Base-by-base conservation (phyloP, 2,329 filamentous ascomycete genomes). In the Polytolypa hystricis region DNA sequence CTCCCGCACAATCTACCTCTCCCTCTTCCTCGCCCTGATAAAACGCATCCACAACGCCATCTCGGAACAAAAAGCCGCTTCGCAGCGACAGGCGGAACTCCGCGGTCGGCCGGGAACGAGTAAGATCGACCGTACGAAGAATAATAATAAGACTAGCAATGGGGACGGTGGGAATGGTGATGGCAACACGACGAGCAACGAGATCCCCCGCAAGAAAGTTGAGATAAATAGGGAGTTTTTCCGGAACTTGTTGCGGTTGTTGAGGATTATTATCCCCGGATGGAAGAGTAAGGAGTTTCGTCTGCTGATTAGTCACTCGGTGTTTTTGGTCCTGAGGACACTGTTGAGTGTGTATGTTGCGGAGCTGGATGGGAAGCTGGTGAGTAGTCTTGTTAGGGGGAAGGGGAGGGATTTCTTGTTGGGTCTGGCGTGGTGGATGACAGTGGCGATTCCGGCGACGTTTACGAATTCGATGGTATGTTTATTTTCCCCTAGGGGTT, bases 381-480 rank as follows among this genome's bases (percentile, higher is more conserved):
- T 98, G 41, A 94, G 91, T 63, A 87, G 78, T 45, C 66, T 98
- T 38, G 87, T 98, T 30, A 80, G 86, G 59, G 91, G 91, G 2
- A 91, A 81, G 47, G 91, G 89, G 11, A 84, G 77, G 58, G 86
- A 93, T 47, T 98, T 98, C 48, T 55, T 96, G 50, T 78, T 79
- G 48, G 79, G 85, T 0, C 78, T 98, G 49, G 74, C 93, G 4
- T 95, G 89, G 86, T 98, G 91, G 91, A 98, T 98, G 91, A 59
- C 89, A 38, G 91, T 98, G 47, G 89, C 91, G 17, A 73, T 98
- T 11, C 91, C 91, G 7, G 91, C 91, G 1, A 96, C 91, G 0
- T 95, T 96, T 57, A 98, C 91, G 27, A 98, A 98, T 61, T 95
- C 87, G 1, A 98, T 98, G 91, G 84, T 91, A 61, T 60, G 74